Evolutionary conservation across 176 grass and related monocot species (phyloP), one percentile per base, ranked within the genome.

Genomic region (Bolboschoenus planiculmis): DNA sequence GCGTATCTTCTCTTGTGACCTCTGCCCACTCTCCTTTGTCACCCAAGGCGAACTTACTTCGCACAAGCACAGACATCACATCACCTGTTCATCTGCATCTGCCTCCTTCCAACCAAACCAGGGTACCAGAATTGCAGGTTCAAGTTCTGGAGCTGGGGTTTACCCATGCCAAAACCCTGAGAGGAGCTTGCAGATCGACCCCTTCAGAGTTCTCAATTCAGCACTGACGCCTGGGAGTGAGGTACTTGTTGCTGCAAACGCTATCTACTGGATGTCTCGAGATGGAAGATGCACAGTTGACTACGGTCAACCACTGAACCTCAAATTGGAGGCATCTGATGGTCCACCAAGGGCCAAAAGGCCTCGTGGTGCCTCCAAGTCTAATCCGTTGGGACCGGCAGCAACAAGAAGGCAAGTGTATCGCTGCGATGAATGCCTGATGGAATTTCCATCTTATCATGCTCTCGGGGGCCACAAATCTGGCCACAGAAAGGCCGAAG

Each of bases 391-490:
- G 31, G 63, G 0, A 16, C 33, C 8, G 33, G 67, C 58, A 18
- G 77, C 43, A 16, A 9, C 55, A 21, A 80, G 16, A 64, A 78
- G 21, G 78, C 82, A 50, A 63, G 27, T 48, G 51, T 88, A 94
- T 60, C 48, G 76, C 59, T 98, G 89, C 60, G 83, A 87, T 65
- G 78, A 88, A 76, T 95, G 95, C 89, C 67, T 42, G 46, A 87
- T 87, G 67, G 78, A 84, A 27, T 98, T 98, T 91, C 0, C 81
- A 56, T 93, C 95, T 0, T 88, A 88, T 4, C 90, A 98, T 60
- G 92, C 95, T 36, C 90, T 95, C 1, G 90, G 90, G 42, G 89
- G 92, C 47, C 95, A 98, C 87, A 98, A 84, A 91, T 50, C 71
- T 85, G 84, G 37, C 76, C 92, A 43, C 86, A 88, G 48, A 78